Evolutionary conservation across 1,284 basidiomycete species (phyloP).

Genomic region (Omphalotus olearius): DNA sequence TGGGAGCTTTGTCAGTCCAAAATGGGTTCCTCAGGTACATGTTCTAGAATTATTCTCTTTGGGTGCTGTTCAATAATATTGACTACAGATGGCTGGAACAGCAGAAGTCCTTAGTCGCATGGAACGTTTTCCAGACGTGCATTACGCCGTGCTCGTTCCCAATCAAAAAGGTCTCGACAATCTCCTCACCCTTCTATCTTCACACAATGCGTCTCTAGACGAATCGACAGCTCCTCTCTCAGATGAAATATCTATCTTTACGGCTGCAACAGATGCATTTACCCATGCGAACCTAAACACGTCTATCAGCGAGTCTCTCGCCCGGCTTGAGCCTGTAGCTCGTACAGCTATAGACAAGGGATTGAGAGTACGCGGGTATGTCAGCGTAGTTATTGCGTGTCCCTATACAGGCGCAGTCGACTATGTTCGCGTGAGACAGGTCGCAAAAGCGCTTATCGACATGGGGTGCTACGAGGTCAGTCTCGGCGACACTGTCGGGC

Average conservation of each 20-base stretch:
- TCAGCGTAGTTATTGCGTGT: slow-evolving; percentile 81
- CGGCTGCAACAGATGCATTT: slow-evolving; percentile 87
- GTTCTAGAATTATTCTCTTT: neutral
- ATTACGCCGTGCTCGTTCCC: slow-evolving; percentile 85
- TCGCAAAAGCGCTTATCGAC: slow-evolving; percentile 68
- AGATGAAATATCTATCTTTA: slow-evolving; percentile 88
- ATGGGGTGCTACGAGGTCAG: slow-evolving; percentile 97
- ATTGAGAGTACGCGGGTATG: slow-evolving; percentile 82
- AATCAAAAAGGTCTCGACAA: slow-evolving; percentile 77
- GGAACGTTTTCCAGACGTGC: slow-evolving; percentile 47
- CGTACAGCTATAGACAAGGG: slow-evolving; percentile 55
- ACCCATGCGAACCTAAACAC: slow-evolving; percentile 84
- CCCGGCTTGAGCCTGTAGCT: slow-evolving; percentile 61
- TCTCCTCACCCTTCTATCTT: slow-evolving; percentile 51
- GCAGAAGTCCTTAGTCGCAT: slow-evolving; percentile 64
- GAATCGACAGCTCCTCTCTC: slow-evolving; percentile 38
- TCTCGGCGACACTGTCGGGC: slow-evolving; percentile 90
- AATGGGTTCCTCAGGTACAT: slow-evolving; percentile 89
- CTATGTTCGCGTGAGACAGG: slow-evolving; percentile 60
- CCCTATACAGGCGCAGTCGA: slow-evolving; percentile 84
- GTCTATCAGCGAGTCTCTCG: slow-evolving; percentile 70
- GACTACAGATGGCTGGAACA: slow-evolving; percentile 79
- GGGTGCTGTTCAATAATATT: neutral
- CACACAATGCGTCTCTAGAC: slow-evolving; percentile 27
- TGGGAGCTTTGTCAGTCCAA: slow-evolving; percentile 90